A percentile compares a stretch with the other conserved stretches of the same genome.
These are phyloP conservation scores for Diaporthe citrichinensis DNA, from an alignment of 2,329 filamentous ascomycete species.

Conservation along the genomic window DNA sequence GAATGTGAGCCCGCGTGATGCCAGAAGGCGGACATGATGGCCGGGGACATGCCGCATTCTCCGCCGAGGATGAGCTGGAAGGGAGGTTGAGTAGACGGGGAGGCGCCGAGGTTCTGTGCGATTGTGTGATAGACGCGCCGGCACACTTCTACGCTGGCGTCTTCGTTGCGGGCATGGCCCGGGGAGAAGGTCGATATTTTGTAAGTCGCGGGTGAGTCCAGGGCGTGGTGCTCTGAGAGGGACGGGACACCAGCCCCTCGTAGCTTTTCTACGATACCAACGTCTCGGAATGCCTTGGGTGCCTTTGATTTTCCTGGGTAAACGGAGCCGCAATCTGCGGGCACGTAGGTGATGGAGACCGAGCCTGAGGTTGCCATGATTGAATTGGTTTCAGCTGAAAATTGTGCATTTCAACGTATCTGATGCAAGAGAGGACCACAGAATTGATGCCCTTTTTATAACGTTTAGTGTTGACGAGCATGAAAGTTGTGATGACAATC, in stretches of 20 bases:
- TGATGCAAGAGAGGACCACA: neutral
- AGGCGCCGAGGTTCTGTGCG: neutral
- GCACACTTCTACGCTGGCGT: neutral
- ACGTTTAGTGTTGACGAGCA: neutral
- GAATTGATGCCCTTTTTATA: neutral
- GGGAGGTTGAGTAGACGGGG: neutral
- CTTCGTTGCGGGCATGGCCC: neutral
- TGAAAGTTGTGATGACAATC: neutral
- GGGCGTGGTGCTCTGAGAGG: neutral
- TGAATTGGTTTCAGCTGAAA: neutral
- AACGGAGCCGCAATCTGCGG: slow-evolving; percentile 11
- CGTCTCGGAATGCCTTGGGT: neutral
- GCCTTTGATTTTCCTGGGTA: slow-evolving; percentile 4
- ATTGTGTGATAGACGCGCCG: neutral
- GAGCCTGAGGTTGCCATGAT: neutral
- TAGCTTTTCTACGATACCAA: neutral
- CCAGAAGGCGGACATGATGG: slow-evolving; percentile 18
- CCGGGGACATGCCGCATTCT: slow-evolving; percentile 21
- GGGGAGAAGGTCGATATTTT: neutral
- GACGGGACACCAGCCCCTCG: neutral
- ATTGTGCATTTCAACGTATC: neutral
- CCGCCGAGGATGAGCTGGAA: slow-evolving; percentile 22
- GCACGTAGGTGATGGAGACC: neutral
- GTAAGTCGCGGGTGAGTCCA: neutral
- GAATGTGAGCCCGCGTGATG: neutral